Evolutionary conservation across 768 basidiomycete genomes (phyloP).

Genomic region (Obba rivulosa): DNA sequence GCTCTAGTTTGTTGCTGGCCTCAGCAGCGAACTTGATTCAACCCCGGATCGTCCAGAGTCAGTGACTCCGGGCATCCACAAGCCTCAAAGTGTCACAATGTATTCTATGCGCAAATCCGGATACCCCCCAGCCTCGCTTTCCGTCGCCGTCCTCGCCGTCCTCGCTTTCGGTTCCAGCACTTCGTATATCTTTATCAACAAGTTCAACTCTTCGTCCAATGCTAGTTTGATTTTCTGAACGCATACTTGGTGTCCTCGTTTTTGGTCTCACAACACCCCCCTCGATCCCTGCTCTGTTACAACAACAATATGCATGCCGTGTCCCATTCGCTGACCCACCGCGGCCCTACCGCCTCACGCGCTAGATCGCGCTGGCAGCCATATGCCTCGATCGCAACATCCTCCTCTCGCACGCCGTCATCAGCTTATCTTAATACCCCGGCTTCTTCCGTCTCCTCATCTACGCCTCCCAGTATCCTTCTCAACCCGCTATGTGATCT

Average conservation of each 20-base stretch:
- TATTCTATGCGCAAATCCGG: conserved; percentile 6
- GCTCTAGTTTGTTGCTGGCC: conserved; percentile 12
- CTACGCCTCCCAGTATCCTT: conserved; percentile 32
- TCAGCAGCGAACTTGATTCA: conserved; percentile 13
- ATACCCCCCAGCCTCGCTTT: conserved; percentile 14
- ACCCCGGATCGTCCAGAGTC: conserved; percentile 26
- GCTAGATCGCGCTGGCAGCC: conserved; percentile 79
- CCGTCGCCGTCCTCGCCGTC: background rate
- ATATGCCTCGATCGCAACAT: conserved; percentile 43
- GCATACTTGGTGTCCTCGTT: conserved; percentile 8
- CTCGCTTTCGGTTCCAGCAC: background rate
- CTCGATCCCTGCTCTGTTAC: conserved; percentile 7
- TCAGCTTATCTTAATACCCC: conserved; percentile 54
- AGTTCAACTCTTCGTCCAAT: conserved; percentile 15
- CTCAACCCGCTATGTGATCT: conserved; percentile 30
- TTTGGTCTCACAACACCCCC: conserved; percentile 12
- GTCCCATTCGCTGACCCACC: conserved; percentile 56
- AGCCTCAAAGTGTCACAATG: conserved; percentile 18
- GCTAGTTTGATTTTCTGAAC: conserved; percentile 17
- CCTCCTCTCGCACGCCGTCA: conserved; percentile 28
- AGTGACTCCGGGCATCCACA: conserved; percentile 25
- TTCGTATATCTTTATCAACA: conserved; percentile 17
- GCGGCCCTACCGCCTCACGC: conserved; percentile 61
- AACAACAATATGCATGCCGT: conserved; percentile 30
- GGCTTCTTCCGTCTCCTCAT: conserved; percentile 45